These are phyloP conservation scores for Lichina pygmaea DNA, from an alignment of 495 filamentous ascomycete species.

Conservation along the genomic window DNA sequence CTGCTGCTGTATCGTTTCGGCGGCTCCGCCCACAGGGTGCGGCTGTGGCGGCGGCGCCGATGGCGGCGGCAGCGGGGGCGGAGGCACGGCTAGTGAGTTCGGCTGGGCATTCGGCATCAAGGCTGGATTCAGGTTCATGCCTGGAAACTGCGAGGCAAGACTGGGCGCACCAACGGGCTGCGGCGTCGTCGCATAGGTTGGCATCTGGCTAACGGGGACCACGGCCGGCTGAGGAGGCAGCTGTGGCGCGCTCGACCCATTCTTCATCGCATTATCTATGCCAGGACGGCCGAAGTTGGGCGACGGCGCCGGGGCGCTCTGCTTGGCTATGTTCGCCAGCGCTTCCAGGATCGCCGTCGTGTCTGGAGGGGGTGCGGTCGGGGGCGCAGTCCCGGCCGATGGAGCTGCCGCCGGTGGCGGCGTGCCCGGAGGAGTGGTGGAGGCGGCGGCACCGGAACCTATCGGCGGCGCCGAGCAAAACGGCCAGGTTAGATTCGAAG, in stretches of 20 bases:
- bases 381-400: slow-evolving; percentile 13
- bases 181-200: too few relatives aligned
- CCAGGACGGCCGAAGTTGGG: slow-evolving; percentile 14
- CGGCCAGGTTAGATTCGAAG: too few relatives aligned
- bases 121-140: slow-evolving; percentile 21
- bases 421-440: slow-evolving; percentile 58
- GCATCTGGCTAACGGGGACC: slow-evolving; percentile 14
- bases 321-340: slow-evolving; percentile 62
- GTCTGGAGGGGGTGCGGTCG: slow-evolving; percentile 21
- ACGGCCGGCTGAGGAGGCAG: slow-evolving; percentile 30
- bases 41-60: slow-evolving; percentile 9
- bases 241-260: slow-evolving; percentile 15
- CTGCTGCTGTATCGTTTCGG: slow-evolving; percentile 29
- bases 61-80: slow-evolving; percentile 21
- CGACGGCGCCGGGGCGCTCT: slow-evolving; percentile 27
- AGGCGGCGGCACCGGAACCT: slow-evolving; percentile 13
- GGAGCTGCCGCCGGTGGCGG: slow-evolving; percentile 30
- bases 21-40: slow-evolving; percentile 1
- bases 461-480: too few relatives aligned
- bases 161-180: slow-evolving; percentile 15
- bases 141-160: slow-evolving; percentile 22
- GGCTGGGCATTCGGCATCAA: slow-evolving; percentile 11
- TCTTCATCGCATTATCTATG: slow-evolving; percentile 1
- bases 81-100: not conserved
- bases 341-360: slow-evolving; percentile 55